These are phyloP conservation scores for Diospyros kaki DNA, from an alignment of 148 eudicot genomes.

Conservation along the genomic window DNA sequence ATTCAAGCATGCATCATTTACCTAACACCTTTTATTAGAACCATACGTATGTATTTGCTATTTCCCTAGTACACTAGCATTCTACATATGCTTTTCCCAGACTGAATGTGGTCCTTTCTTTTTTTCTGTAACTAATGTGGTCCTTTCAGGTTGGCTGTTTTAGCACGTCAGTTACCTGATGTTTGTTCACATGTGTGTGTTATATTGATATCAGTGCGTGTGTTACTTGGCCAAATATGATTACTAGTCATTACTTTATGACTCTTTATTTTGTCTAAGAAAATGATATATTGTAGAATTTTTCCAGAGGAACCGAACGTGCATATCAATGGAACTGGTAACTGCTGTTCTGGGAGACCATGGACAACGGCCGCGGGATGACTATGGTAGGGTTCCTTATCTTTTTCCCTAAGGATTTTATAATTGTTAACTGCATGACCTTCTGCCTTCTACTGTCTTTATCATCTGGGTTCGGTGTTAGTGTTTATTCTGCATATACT, in stretches of 20 bases:
- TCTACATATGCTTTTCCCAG: background rate
- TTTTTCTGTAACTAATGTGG: background rate
- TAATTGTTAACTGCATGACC: background rate
- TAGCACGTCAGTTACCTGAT: background rate
- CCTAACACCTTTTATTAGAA: background rate
- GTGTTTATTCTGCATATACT: background rate
- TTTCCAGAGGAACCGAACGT: conserved; percentile 65
- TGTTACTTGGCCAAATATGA: background rate
- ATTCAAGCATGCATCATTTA: background rate
- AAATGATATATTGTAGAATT: background rate
- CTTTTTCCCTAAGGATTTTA: background rate
- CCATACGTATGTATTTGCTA: background rate
- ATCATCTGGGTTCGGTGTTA: background rate
- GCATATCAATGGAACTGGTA: conserved; percentile 94
- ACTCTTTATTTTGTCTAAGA: background rate
- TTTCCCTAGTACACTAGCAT: background rate
- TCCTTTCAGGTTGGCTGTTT: background rate
- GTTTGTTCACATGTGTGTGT: conserved; percentile 1
- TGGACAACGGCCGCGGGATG: conserved; percentile 91
- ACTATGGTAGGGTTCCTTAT: conserved; percentile 56
- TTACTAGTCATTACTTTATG: background rate
- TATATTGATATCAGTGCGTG: background rate
- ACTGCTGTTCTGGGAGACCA: conserved; percentile 98
- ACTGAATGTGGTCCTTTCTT: background rate
- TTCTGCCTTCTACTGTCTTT: background rate